Conservation (phyloP, 768 basidiomycete genomes). For the Termitomyces titanicus region DNA sequence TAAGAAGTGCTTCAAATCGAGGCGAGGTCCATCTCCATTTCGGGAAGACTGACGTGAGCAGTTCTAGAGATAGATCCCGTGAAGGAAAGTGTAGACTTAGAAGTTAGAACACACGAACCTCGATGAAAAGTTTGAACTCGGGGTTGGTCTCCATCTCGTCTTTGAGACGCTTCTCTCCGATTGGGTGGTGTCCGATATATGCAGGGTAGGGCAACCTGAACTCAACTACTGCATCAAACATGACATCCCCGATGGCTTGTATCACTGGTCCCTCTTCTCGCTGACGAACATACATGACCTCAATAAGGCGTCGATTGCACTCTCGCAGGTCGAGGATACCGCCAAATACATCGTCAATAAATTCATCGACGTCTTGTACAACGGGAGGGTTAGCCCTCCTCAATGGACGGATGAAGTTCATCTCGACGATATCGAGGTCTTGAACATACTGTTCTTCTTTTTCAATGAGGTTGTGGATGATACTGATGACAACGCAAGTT, state of each 20-base stretch:
- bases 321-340: constrained; percentile 87
- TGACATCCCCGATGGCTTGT: constrained; percentile 82
- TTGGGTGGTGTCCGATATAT: constrained; percentile 80
- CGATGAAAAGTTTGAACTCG: constrained; percentile 80
- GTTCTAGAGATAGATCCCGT: constrained; percentile 26
- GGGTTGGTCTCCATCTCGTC: constrained; percentile 82
- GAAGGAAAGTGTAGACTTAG: background rate
- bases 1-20: constrained; percentile 76
- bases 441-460: constrained; percentile 88
- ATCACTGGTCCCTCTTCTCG: constrained; percentile 83
- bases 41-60: constrained; percentile 37
- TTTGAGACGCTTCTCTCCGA: constrained; percentile 83
- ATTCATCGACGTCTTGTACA: constrained; percentile 63
- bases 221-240: constrained; percentile 81
- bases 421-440: constrained; percentile 82
- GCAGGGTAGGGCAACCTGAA: constrained; percentile 84
- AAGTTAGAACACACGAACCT: constrained; percentile 46
- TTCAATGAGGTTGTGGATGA: constrained; percentile 83
- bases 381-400: constrained; percentile 40
- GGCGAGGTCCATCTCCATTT: constrained; percentile 34
- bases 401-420: constrained; percentile 53
- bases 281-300: constrained; percentile 83
- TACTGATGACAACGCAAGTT: constrained; percentile 32
- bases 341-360: constrained; percentile 87
- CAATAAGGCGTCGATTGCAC: constrained; percentile 78